A percentile compares a stretch with the other conserved stretches of the same genome.
Evolutionary conservation across 495 filamentous ascomycete species (phyloP).

Genomic region (Penicillium tannophilum): DNA sequence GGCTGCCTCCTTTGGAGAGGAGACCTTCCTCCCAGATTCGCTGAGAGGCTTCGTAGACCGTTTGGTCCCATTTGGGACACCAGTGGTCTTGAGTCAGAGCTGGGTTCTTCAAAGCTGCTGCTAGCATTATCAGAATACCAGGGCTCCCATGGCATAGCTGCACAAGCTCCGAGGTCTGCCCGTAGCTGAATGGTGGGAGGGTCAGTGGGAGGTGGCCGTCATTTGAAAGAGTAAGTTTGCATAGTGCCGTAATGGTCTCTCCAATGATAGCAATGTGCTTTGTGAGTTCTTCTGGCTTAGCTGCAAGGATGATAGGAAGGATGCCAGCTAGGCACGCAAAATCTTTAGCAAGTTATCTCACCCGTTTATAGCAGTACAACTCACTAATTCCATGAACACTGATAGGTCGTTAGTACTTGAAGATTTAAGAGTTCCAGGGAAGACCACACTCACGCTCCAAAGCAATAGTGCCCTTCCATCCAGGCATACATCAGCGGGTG

Average conservation of each 20-base stretch:
- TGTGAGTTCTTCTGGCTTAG: slow-evolving; percentile 29
- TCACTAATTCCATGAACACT: slow-evolving; percentile 39
- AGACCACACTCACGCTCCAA: slow-evolving; percentile 41
- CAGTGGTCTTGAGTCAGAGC: slow-evolving; percentile 31
- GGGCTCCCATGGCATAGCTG: slow-evolving; percentile 53
- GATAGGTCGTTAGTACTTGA: slow-evolving; percentile 9
- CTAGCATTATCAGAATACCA: slow-evolving; percentile 40
- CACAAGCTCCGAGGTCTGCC: slow-evolving; percentile 34
- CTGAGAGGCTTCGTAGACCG: slow-evolving; percentile 36
- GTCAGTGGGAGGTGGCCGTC: slow-evolving; percentile 47
- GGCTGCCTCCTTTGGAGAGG: slow-evolving; percentile 48
- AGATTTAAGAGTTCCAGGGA: not conserved
- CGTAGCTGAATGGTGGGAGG: slow-evolving; percentile 25
- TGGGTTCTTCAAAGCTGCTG: slow-evolving; percentile 33
- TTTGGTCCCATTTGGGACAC: slow-evolving; percentile 46
- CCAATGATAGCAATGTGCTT: slow-evolving; percentile 40
- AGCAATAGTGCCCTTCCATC: slow-evolving; percentile 41
- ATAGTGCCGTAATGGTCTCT: slow-evolving; percentile 42
- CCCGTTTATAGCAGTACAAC: slow-evolving; percentile 6
- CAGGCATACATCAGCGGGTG: slow-evolving; percentile 52
- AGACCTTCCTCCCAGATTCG: slow-evolving; percentile 52
- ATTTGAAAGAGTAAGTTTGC: slow-evolving; percentile 35
- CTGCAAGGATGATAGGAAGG: slow-evolving; percentile 44
- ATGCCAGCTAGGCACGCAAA: slow-evolving; percentile 37
- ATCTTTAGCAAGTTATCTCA: not conserved